Conservation (phyloP, 2,329 filamentous ascomycete species). For the Alternaria sp. region DNA sequence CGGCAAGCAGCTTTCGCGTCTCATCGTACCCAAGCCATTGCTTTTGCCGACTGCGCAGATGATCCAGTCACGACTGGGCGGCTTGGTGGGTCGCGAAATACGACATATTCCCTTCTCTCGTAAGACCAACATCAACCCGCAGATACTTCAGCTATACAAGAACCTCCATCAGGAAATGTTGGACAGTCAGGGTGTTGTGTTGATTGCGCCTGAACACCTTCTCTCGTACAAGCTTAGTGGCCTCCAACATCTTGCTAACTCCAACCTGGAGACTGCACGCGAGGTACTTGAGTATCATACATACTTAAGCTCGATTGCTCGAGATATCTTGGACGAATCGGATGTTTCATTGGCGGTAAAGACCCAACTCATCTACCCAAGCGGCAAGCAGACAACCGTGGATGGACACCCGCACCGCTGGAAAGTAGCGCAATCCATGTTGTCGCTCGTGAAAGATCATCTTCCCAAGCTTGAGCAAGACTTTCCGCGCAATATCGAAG, state of each 20-base stretch:
- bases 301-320: conserved; percentile 55
- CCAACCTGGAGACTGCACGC: conserved; percentile 26
- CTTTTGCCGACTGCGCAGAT: conserved; percentile 68
- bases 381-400: conserved; percentile 61
- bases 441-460: conserved; percentile 54
- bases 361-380: conserved; percentile 70
- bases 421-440: conserved; percentile 62
- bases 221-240: conserved; percentile 71
- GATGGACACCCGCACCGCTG: conserved; percentile 66
- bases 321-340: conserved; percentile 71
- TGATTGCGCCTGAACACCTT: conserved; percentile 70
- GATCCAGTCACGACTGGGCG: conserved; percentile 63
- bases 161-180: conserved; percentile 58
- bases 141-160: too few species aligned
- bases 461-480: conserved; percentile 37
- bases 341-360: conserved; percentile 68
- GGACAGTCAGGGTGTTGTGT: conserved; percentile 61
- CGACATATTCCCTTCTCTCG: conserved; percentile 69
- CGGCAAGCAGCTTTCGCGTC: conserved; percentile 56
- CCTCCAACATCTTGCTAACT: conserved; percentile 57
- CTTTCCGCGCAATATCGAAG: conserved; percentile 56
- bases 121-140: conserved; percentile 48
- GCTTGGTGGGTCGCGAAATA: conserved; percentile 63
- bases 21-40: conserved; percentile 70
- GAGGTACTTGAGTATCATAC: conserved; percentile 42